Conservation (phyloP, 805 yeast genomes). For the Helenozyma baotianmanensis region DNA sequence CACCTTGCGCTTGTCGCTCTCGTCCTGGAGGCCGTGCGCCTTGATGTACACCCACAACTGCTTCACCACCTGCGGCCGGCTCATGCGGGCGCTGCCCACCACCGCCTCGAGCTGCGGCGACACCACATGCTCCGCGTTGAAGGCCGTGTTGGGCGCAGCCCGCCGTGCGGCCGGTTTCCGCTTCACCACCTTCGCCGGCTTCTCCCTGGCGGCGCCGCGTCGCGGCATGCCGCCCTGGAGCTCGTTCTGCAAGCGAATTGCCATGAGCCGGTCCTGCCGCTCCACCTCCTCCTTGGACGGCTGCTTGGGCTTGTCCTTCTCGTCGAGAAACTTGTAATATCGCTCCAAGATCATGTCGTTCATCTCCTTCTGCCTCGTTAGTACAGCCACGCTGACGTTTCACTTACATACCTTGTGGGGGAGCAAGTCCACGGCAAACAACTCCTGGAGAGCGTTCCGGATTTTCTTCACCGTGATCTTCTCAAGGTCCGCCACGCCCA, state of each 20-base stretch:
- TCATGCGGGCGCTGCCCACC: constrained; percentile 37
- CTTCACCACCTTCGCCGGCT: constrained; percentile 15
- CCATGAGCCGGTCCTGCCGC: constrained; percentile 48
- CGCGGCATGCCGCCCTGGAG: constrained; percentile 1
- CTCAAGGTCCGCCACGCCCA: constrained; percentile 65
- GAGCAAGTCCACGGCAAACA: constrained; percentile 53
- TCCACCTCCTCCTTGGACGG: constrained; percentile 29
- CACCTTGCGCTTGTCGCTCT: constrained; percentile 60
- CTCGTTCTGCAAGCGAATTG: constrained; percentile 42
- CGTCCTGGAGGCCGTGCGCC: constrained; percentile 57
- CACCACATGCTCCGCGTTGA: constrained; percentile 42
- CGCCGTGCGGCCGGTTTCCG: constrained; percentile 1
- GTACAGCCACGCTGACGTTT: constrained; percentile 7
- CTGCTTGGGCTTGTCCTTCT: constrained; percentile 17
- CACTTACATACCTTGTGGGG: constrained; percentile 37
- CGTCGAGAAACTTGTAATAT: constrained; percentile 45
- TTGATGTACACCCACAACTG: constrained; percentile 68
- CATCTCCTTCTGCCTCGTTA: constrained; percentile 44
- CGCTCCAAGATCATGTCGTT: constrained; percentile 59
- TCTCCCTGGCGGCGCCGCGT: constrained; percentile 7
- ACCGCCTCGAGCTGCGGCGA: constrained; percentile 50
- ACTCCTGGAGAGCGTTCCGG: constrained; percentile 65
- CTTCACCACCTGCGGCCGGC: constrained; percentile 71
- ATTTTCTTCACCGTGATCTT: constrained; percentile 67
- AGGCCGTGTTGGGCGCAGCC: constrained; percentile 31